phyloP scores from a whole-genome alignment of 371 early-diverging fungal genomes.

The Mortierella sp. region DNA sequence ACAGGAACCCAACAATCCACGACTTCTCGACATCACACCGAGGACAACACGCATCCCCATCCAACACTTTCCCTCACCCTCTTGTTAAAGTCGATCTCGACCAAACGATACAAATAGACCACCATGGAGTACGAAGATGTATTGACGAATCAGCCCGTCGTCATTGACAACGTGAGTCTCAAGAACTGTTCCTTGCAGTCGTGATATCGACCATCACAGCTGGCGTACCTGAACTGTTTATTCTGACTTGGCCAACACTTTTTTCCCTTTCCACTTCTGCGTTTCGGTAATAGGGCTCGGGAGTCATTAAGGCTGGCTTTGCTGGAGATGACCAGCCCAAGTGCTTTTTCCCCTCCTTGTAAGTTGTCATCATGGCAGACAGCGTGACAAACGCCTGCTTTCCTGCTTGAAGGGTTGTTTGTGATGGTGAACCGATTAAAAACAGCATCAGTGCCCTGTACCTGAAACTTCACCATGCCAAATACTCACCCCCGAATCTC shows the following conservation, averaged over 20 bases:
- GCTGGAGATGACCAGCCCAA: conserved; percentile 99
- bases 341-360: conserved; percentile 57
- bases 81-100: conserved; percentile 16
- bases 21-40: neutral
- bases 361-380: conserved; percentile 18
- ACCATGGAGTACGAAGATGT: conserved; percentile 87
- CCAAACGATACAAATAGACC: conserved; percentile 16
- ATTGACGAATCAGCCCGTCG: conserved; percentile 92
- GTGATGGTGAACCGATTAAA: neutral
- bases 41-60: neutral
- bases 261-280: neutral
- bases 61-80: neutral
- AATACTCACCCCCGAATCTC: neutral
- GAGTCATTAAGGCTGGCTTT: conserved; percentile 99
- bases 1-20: neutral
- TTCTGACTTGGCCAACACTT: neutral
- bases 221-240: conserved; percentile 18
- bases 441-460: neutral
- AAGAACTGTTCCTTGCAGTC: neutral
- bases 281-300: conserved; percentile 96
- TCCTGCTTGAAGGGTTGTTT: neutral
- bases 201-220: neutral
- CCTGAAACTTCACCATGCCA: conserved; percentile 2
- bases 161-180: conserved; percentile 77
- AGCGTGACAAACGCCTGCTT: neutral